Base-by-base conservation (phyloP, 345 rosid genomes). In the Ricinus communis region DNA sequence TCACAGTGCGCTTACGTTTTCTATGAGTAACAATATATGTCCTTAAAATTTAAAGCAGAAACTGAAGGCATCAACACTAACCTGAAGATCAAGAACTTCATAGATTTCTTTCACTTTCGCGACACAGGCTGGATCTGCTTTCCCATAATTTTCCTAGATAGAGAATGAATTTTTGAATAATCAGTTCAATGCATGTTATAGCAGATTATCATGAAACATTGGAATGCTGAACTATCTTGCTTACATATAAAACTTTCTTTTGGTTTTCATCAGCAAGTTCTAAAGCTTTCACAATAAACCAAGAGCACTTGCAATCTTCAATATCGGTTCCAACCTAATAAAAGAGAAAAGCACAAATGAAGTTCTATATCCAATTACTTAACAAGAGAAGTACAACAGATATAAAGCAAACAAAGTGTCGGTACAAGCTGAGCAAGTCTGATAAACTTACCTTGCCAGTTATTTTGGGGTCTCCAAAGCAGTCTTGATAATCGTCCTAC, bases 401-500 rank as follows among this genome's bases (percentile, higher is more conserved):
- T 9, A 1, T 19, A 52, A 16, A 19, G 21, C 38, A 71, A 47
- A 12, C 8, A 7, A 21, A 60, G 25, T 25, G 13, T 12, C n/a
- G n/a, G n/a, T n/a, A n/a, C n/a, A n/a, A n/a, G 15, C 43, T 27
- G 38, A 56, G 28, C 21, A 33, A 16, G 25, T n/a, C 47, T 15
- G 30, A 21, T 30, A 28, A 40, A 36, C 78, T 80, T 72, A 89
- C 97, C 87, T 89, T 88, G 65, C 97, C 96, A 71, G 87, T 88
- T 24, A 85, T 76, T 74, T 84, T 81, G 3, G 93, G 93, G 78
- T 85, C 84, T 53, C 96, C 97, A 54, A 82, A 91, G 77, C 93
- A 91, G 81, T 91, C 97, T 81, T 89, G 77, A 81, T 84, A 89
- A 79, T 91, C 95, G 81, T 89, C 96, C 96, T 91, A 55, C 82